These are phyloP conservation scores for Aspergillus conjunctus DNA, from an alignment of 495 filamentous ascomycete genomes.

Conservation along the genomic window DNA sequence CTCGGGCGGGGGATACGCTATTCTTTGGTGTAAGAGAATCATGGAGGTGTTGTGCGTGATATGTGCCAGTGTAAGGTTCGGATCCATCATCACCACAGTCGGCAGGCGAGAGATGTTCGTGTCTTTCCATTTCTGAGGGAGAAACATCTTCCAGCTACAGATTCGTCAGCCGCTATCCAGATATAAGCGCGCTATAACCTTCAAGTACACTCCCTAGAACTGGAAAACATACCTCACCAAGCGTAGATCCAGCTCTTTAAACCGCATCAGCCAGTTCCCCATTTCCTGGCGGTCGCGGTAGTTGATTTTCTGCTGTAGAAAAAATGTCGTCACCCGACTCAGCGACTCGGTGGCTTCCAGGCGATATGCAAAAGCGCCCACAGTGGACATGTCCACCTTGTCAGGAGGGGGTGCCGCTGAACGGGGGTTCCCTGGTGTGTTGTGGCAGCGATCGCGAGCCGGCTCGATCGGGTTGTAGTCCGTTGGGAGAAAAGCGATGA, in stretches of 20 bases:
- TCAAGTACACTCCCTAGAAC: not conserved
- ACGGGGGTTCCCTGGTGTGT: not conserved
- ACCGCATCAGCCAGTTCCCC: slow-evolving; percentile 9
- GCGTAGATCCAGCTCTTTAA: slow-evolving; percentile 5
- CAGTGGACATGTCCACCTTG: not conserved
- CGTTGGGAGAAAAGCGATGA: slow-evolving; percentile 5
- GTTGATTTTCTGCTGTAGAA: slow-evolving; percentile 8
- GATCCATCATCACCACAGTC: slow-evolving; percentile 8
- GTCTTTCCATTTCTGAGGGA: slow-evolving; percentile 16
- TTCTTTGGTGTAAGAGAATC: slow-evolving; percentile 16
- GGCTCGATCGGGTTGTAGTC: slow-evolving; percentile 2
- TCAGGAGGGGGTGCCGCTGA: not conserved
- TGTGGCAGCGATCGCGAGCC: not conserved
- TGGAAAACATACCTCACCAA: not conserved
- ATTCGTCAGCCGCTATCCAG: not conserved
- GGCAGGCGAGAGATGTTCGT: slow-evolving; percentile 7
- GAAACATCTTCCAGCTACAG: slow-evolving; percentile 17
- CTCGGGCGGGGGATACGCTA: slow-evolving; percentile 8
- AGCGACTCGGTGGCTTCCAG: slow-evolving; percentile 10
- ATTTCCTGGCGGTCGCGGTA: slow-evolving; percentile 8
- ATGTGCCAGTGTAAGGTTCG: slow-evolving; percentile 14
- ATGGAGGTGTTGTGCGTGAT: slow-evolving; percentile 17
- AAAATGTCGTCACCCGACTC: slow-evolving; percentile 6
- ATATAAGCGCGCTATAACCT: not conserved
- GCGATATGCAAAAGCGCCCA: slow-evolving; percentile 4